Base-by-base conservation (phyloP, 2,329 filamentous ascomycete genomes). In the Byssothecium circinans region DNA sequence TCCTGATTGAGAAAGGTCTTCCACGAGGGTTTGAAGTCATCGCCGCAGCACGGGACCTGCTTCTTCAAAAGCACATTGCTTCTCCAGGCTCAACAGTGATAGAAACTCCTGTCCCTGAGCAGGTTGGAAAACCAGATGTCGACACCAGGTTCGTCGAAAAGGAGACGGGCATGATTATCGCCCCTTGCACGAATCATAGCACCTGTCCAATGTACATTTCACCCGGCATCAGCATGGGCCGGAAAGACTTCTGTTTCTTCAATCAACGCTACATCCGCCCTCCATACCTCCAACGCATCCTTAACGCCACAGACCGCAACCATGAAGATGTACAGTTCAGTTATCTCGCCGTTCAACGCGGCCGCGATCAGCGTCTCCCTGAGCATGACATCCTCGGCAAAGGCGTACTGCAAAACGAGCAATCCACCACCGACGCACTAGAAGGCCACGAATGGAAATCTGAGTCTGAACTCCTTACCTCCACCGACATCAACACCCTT, bases 201-300 rank as follows among this genome's bases (percentile, higher is more conserved):
- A 79, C 81, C 47, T 99, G 94, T 58, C 94, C 94, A 0, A 95
- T 99, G 88, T 96, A 96, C 66, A 76, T 80, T 17, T 77, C 79
- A 0, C 80, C 86, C 0, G 90, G 91, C 0, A 77, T 86, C 44
- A 84, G 82, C 44, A 75, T 75, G 22, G 89, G 91, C 5, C 83
- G 92, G 45, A 91, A 91, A 61, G 91, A 97, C 65, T 94, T 87
- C 65, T 99, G 94, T 71, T 88, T 87, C 69, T 97, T 99, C 70
- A 81, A 79, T 53, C 94, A 99, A 73, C 84, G 94, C 38, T 97
- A 89, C 67, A 87, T 91, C 41, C 84, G 91, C 0, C 94, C 94
- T 0, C 75, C 78, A 0, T 96, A 91, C 69, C 78, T 96, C 45
- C 90, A 95, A 66, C 81, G 81, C 38, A 80, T 97, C 38, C 75